Percentiles rank a stretch among this genome's conserved stretches.
These are phyloP conservation scores for Warburgia ugandensis DNA, from an alignment of 164 flowering plant genomes.

Conservation along the genomic window DNA sequence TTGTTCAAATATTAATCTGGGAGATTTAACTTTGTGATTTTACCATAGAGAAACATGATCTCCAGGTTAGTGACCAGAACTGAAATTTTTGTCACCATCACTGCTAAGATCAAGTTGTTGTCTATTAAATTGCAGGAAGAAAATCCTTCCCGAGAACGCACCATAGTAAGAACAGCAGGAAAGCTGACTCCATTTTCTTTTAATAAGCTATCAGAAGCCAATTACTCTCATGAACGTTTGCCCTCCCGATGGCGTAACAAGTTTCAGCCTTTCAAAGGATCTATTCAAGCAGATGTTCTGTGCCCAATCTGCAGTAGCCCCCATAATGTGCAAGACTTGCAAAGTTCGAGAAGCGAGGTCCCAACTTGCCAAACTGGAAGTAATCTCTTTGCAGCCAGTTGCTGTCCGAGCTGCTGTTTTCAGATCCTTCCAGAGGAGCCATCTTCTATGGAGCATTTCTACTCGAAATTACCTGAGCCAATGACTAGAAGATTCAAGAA, in stretches of 20 bases:
- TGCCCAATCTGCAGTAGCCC: slow-evolving; percentile 79
- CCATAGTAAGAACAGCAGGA: slow-evolving; percentile 89
- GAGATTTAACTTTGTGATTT: neutral
- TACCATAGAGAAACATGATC: too few species aligned
- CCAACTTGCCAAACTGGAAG: slow-evolving; percentile 15
- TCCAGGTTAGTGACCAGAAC: too few species aligned
- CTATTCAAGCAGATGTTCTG: slow-evolving; percentile 52
- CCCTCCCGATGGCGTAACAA: slow-evolving; percentile 58
- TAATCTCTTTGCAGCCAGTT: slow-evolving; percentile 34
- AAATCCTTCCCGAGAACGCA: slow-evolving; percentile 84
- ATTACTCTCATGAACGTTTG: slow-evolving; percentile 28
- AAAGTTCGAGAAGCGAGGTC: slow-evolving; percentile 15
- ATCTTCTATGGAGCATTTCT: slow-evolving; percentile 45
- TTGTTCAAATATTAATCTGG: neutral
- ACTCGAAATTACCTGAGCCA: slow-evolving; percentile 49
- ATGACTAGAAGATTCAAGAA: slow-evolving; percentile 32
- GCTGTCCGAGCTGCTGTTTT: slow-evolving; percentile 83
- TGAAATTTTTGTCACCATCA: too few species aligned
- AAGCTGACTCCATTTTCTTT: slow-evolving; percentile 86
- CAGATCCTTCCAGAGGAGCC: slow-evolving; percentile 78
- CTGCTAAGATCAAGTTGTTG: neutral
- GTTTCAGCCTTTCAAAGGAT: slow-evolving; percentile 47
- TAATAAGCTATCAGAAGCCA: slow-evolving; percentile 54
- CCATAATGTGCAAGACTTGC: slow-evolving; percentile 30
- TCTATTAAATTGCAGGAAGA: slow-evolving; percentile 60